Base-by-base conservation (phyloP, 805 yeast species). In the Wickerhamiella shivajii region DNA sequence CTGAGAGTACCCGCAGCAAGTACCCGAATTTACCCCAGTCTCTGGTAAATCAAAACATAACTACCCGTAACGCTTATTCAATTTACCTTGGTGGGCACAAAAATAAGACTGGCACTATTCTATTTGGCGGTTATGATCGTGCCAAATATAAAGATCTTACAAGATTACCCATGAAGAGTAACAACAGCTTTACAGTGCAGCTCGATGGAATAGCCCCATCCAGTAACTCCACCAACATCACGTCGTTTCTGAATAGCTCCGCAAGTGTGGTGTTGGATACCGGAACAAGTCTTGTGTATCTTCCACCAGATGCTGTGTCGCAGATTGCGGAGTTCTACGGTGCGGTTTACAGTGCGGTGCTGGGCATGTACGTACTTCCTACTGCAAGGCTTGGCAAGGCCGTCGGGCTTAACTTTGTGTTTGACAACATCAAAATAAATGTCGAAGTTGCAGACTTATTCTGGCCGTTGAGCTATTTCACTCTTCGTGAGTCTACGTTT, bases 121-220 rank as follows among this genome's bases (percentile, higher is more conserved):
- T 77, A 31, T 78, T 78, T 57, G 87, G 90, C 30, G 90, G 75
- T 19, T 64, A 73, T 18, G 87, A 77, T 46, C 67, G 65, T 39
- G 63, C 69, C 24, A 76, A 75, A 51, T 74, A 68, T 46, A 76
- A 77, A 11, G 41, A 50, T 19, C 50, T 74, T 23, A 51, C 60
- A 20, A 54, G 69, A 1, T 49, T 75, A 6, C 74, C 76, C 3
- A 31, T 49, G n/a, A 37, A 29, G 17, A 39, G 40, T 6, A 38
- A 40, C 18, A 28, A 42, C 4, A 39, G 47, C 4, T 27, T 43
- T n/a, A 24, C 43, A 13, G 48, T 53, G 3, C 40, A 38, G 28
- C 39, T 51, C 20, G 37, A 35, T n/a, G 31, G 42, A 4, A 22
- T 52, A 5, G n/a, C n/a, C n/a, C n/a, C n/a, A n/a, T n/a, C n/a